phyloP scores from a whole-genome alignment of 1,284 basidiomycete genomes.

The Heimioporus punctisporus region DNA sequence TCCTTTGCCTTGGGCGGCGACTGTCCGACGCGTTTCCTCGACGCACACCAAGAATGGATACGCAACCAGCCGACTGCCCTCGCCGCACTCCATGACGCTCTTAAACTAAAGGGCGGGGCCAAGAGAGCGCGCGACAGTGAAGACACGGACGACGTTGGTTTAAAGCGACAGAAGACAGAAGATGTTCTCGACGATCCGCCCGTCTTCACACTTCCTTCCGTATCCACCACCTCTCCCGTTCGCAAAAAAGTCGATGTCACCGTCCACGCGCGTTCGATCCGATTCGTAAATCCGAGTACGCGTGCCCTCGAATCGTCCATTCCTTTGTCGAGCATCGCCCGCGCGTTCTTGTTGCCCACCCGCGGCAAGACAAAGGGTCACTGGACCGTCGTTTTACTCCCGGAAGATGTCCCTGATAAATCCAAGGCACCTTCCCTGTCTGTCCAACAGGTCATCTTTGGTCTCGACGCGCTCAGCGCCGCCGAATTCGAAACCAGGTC shows the following conservation, averaged over 20 bases:
- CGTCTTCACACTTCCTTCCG: conserved; percentile 54
- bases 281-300: conserved; percentile 49
- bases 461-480: conserved; percentile 55
- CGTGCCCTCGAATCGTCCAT: conserved; percentile 47
- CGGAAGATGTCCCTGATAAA: conserved; percentile 48
- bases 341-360: conserved; percentile 68
- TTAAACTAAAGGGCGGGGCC: conserved; percentile 3
- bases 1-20: conserved; percentile 32
- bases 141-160: conserved; percentile 7
- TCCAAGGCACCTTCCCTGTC: conserved; percentile 32
- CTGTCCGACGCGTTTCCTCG: conserved; percentile 20
- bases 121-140: conserved; percentile 25
- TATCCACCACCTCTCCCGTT: conserved; percentile 67
- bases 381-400: conserved; percentile 65
- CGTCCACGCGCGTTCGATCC: conserved; percentile 48
- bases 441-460: conserved; percentile 60
- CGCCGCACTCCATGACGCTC: conserved; percentile 18
- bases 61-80: conserved; percentile 24
- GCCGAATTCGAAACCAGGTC: conserved; percentile 42
- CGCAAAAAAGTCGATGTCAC: conserved; percentile 71
- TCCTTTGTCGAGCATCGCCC: conserved; percentile 46
- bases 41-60: conserved; percentile 20
- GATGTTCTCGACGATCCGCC: conserved; percentile 40
- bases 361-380: conserved; percentile 66
- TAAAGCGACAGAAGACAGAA: conserved; percentile 25